These are phyloP conservation scores for Colletotrichum lentis DNA, from an alignment of 2,329 filamentous ascomycete species.

Conservation along the genomic window DNA sequence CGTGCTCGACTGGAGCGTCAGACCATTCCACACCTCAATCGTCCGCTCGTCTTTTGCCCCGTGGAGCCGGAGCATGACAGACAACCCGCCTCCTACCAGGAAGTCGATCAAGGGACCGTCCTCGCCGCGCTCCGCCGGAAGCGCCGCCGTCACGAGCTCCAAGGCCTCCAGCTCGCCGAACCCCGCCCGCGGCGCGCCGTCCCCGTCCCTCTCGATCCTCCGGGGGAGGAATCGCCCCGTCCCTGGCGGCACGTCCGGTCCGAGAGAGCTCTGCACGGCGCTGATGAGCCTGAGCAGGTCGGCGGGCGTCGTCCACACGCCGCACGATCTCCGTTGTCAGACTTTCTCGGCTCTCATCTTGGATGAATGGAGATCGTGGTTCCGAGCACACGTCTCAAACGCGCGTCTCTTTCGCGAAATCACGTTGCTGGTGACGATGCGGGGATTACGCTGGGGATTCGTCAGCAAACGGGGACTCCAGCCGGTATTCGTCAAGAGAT, in stretches of 20 bases:
- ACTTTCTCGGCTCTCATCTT: too few species aligned
- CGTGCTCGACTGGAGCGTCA: neutral
- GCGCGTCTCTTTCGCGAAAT: too few species aligned
- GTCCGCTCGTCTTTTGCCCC: neutral
- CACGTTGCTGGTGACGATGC: neutral
- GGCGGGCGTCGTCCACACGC: constrained; percentile 41
- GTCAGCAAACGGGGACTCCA: neutral
- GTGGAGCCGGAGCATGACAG: constrained; percentile 20
- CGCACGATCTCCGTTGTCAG: too few species aligned
- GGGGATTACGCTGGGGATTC: neutral
- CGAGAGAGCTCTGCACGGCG: constrained; percentile 39
- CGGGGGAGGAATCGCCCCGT: constrained; percentile 31
- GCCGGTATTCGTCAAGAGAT: neutral
- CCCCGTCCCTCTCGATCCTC: constrained; percentile 1
- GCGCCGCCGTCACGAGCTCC: constrained; percentile 13
- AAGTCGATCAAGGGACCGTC: constrained; percentile 18
- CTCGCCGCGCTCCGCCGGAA: constrained; percentile 7
- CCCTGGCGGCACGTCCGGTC: neutral
- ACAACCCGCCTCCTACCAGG: neutral
- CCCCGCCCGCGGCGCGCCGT: neutral
- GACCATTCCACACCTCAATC: constrained; percentile 22
- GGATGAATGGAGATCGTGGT: too few species aligned
- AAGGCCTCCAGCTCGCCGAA: constrained; percentile 10
- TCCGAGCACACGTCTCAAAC: too few species aligned
- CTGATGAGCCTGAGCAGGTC: constrained; percentile 39